Conservation (phyloP, 306 rosid genomes). For the Purshia tridentata region DNA sequence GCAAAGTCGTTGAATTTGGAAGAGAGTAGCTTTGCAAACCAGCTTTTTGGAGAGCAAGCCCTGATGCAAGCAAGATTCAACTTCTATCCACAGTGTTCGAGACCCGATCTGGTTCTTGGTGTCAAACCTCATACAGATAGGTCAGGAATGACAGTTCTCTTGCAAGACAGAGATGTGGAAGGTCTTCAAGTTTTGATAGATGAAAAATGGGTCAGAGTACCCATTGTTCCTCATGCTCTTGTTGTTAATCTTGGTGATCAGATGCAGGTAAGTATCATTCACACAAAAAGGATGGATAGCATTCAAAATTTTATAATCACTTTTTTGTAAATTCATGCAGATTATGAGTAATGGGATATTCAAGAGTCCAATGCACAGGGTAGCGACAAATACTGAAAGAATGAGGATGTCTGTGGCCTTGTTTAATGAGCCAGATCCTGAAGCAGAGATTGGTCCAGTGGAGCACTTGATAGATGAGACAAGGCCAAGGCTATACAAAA, state of each 20-base stretch:
- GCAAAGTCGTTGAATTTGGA: slow-evolving; percentile 69
- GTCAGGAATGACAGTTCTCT: slow-evolving; percentile 46
- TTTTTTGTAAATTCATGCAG: too few species aligned
- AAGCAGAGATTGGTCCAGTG: slow-evolving; percentile 15
- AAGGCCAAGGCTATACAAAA: slow-evolving; percentile 13
- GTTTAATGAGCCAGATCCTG: slow-evolving; percentile 18
- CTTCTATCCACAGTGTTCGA: slow-evolving; percentile 67
- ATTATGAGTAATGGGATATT: too few species aligned
- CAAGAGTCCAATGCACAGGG: too few species aligned
- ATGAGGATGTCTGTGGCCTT: slow-evolving; percentile 18
- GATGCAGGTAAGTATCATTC: background rate
- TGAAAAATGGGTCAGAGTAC: slow-evolving; percentile 61
- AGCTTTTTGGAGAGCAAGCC: slow-evolving; percentile 42
- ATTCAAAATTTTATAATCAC: too few species aligned
- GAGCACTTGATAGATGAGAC: slow-evolving; percentile 18
- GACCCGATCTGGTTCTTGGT: slow-evolving; percentile 68
- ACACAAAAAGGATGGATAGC: too few species aligned
- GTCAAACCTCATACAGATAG: slow-evolving; percentile 73
- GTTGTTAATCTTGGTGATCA: slow-evolving; percentile 81
- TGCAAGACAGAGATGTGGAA: slow-evolving; percentile 71
- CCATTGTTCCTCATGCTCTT: slow-evolving; percentile 62
- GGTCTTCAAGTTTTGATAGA: slow-evolving; percentile 79
- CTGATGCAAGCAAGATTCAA: slow-evolving; percentile 51
- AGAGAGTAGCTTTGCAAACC: slow-evolving; percentile 51
- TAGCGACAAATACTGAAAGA: slow-evolving; percentile 16